Evolutionary conservation across 176 grass and related monocot genomes (phyloP), one percentile per base, ranked within the genome.

Genomic region (Oryza rufipogon): DNA sequence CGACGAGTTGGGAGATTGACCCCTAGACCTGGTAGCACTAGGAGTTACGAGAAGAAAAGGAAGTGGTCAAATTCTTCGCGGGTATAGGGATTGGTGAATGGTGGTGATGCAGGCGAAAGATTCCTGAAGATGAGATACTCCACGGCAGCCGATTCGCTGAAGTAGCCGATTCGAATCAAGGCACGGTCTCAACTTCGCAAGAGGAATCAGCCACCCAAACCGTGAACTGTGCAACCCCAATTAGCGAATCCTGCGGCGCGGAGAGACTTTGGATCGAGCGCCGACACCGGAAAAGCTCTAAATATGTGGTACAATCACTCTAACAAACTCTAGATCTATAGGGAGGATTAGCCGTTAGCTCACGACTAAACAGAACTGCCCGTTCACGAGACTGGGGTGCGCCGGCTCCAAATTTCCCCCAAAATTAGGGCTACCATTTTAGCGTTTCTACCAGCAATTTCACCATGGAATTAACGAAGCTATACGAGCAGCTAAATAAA

Each of bases 91-190:
- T 26, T 5, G 45, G 32, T 32, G 30, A 32, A 32, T 32, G 30
- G 30, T 8, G 65, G 30, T 8, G 65, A 44, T 19, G 46, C 64
- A 68, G 33, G 15, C 64, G 60, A n/a, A 34, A 70, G 73, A 85
- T 85, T 77, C 64, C 74, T 70, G 6, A 67, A 67, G 64, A 48
- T 11, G 41, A 42, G 9, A 84, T 49, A 20, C 68, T 49, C 19
- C 45, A 45, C 34, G 30, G 17, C 7, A 60, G 3, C 22, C n/a
- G 83, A 30, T 34, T 11, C 26, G 23, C 30, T 32, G 30, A 32
- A 32, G 30, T 32, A 22, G 3, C 33, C n/a, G 83, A 30, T 34
- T 11, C 26, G 23, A 49, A 80, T 11, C 66, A 19, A 47, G 67
- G 79, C 30, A 56, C 7, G 30, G 66, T 9, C 20, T 20, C 7